Evolutionary conservation across 164 flowering plant genomes (phyloP), one percentile per base, ranked within the genome.

Genomic region (Vitis riparia): DNA sequence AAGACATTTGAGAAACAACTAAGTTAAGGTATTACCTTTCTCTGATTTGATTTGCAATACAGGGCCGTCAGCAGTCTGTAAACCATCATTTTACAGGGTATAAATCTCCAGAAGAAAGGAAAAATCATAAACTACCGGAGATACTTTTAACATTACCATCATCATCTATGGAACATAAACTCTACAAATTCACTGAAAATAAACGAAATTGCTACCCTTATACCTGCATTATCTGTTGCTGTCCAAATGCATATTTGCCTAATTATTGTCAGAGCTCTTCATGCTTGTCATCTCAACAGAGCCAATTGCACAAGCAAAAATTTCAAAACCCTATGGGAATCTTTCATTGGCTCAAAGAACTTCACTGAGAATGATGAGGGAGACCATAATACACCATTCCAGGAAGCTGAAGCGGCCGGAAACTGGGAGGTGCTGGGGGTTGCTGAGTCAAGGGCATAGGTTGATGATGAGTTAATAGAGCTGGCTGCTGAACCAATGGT

Each of bases 351-450:
- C 15, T 8, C 11, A 62, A 15, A 51, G 56, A 11, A 7, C 53
- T 19, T 74, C 73, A 83, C 53, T 80, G 78, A 66, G 77, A 75
- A 53, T 76, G 83, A 63, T 82, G 84, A n/a, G 79, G 83, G 53
- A 77, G 85, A 56, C 78, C 70, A 70, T 86, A 89, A 63, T 80
- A 92, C 65, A 78, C 79, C 85, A 89, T 82, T 64, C 88, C 83
- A 9, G 92, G 91, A 6, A 90, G 89, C 73, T 88, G 97, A 67
- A 84, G 86, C 0, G 95, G 90, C 48, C 86, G 82, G 67, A 85
- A 93, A 82, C 81, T 88, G 55, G 97, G 94, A 51, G 90, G 79
- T 9, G 71, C 81, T 0, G 83, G 85, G 11, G 84, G 78, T 55
- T 81, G 85, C 51, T 79, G 87, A 59, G 65, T 57, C 4, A 71